Percentiles rank a stretch among this genome's conserved stretches.
These are phyloP conservation scores for Blastobotrys arbuscula DNA, from an alignment of 1,139 yeast genomes.

Conservation along the genomic window DNA sequence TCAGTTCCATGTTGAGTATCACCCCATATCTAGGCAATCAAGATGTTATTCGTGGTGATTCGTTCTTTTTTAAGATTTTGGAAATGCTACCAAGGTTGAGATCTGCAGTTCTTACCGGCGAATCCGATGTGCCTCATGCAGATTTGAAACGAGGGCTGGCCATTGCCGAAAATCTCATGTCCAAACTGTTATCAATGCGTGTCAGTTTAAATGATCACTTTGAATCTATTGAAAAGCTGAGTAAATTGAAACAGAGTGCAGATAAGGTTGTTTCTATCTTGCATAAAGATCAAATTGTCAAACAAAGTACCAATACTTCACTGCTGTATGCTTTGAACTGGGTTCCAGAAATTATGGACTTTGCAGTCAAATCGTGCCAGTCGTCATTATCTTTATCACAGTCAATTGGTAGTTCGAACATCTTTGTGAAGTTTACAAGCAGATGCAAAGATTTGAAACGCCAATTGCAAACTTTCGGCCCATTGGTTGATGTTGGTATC, in stretches of 20 bases:
- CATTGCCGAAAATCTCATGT: conserved; percentile 65
- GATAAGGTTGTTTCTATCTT: background rate
- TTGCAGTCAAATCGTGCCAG: conserved; percentile 5
- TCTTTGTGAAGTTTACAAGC: conserved; percentile 8
- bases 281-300: background rate
- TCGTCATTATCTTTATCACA: background rate
- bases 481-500: conserved; percentile 23
- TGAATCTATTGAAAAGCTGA: background rate
- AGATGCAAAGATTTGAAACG: conserved; percentile 10
- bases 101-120: conserved; percentile 49
- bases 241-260: background rate
- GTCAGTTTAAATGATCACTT: background rate
- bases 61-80: conserved; percentile 59
- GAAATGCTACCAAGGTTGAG: conserved; percentile 80
- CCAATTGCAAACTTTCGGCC: conserved; percentile 6
- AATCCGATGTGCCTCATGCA: conserved; percentile 68
- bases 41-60: conserved; percentile 38
- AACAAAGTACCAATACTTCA: background rate
- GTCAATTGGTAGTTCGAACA: background rate
- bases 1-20: conserved; percentile 53
- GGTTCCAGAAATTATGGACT: conserved; percentile 11
- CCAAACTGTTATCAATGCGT: conserved; percentile 34
- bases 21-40: conserved; percentile 47
- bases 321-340: conserved; percentile 1
- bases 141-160: conserved; percentile 77